phyloP scores from a whole-genome alignment of 306 rosid genomes.

The Begonia fuchsioides region DNA sequence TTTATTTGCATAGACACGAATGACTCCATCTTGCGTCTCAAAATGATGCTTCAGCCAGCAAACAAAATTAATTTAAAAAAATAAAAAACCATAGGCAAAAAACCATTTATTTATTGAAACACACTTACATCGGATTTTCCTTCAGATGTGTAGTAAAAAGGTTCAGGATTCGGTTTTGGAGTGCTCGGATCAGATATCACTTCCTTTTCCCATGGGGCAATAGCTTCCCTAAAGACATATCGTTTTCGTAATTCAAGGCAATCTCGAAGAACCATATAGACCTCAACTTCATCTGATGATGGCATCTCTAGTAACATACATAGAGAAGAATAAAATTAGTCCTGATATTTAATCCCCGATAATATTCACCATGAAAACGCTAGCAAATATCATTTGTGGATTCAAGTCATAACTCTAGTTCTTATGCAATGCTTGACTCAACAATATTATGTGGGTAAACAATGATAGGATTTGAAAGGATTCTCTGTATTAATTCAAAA shows the following conservation, averaged over 20 bases:
- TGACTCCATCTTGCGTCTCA: slow-evolving; percentile 82
- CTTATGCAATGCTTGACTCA: too few relatives aligned
- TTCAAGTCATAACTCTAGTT: too few relatives aligned
- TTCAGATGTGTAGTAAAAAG: slow-evolving; percentile 53
- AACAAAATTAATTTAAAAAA: background rate
- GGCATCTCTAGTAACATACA: slow-evolving; percentile 53
- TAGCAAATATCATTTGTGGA: too few relatives aligned
- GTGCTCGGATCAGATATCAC: slow-evolving; percentile 87
- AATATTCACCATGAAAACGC: too few relatives aligned
- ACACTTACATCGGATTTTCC: slow-evolving; percentile 74
- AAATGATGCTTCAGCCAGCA: slow-evolving; percentile 61
- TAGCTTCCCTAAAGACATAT: slow-evolving; percentile 62
- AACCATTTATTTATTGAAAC: background rate
- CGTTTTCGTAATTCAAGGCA: slow-evolving; percentile 82
- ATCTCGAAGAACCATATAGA: slow-evolving; percentile 66
- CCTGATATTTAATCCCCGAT: too few relatives aligned
- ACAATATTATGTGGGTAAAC: too few relatives aligned
- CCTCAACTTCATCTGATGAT: slow-evolving; percentile 75
- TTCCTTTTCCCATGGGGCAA: slow-evolving; percentile 95
- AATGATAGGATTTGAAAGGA: too few relatives aligned
- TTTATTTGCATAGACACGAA: slow-evolving; percentile 68
- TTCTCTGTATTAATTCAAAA: too few relatives aligned
- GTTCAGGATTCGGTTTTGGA: slow-evolving; percentile 79
- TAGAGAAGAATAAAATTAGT: background rate
- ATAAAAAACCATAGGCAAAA: too few relatives aligned